Evolutionary conservation across 805 yeast genomes (phyloP), one percentile per base, ranked within the genome.

Genomic region (Monosporozyma servazzii): DNA sequence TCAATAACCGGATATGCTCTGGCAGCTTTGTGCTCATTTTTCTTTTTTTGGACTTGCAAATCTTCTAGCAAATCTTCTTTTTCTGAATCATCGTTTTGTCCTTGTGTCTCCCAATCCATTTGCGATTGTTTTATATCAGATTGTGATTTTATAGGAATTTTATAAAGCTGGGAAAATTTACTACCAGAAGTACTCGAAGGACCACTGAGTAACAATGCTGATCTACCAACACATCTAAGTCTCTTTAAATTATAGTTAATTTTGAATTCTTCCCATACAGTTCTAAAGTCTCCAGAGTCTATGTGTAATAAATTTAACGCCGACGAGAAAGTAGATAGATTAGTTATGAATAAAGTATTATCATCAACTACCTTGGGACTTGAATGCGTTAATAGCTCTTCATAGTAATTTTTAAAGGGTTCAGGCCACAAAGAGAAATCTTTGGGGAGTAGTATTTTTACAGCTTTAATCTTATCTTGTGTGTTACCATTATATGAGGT

Each of bases 401-500:
- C 78, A 51, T 90, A 74, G 59, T 85, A 86, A 11, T 75, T 72
- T 45, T 74, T 77, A 50, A 88, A 77, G 18, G 61, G 59, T 5
- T 73, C 45, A 2, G 68, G 66, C 75, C 75, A 72, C 29, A 54
- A 51, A 0, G 55, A 31, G 0, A 57, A 56, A 47, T 71, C 66
- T 15, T 59, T 54, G 3, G 75, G 73, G 3, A 49, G 84, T 75
- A 77, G 71, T 17, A 86, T 76, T 52, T 82, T 75, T 36, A 77
- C 79, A 2, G 83, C 95, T 18, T 72, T 66, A 0, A 88, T 76
- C 29, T 69, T 68, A 57, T 88, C 86, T n/a, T 73, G 72, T 5
- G 78, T 63, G 61, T 88, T 86, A 2, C 99, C 99, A 0, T 98
- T 91, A 66, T 78, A 93, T 0, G 91, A 80, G 1, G 93, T 80